Evolutionary conservation across 129 eudicot species (phyloP).

Genomic region (carrot (Daucus carota)): DNA sequence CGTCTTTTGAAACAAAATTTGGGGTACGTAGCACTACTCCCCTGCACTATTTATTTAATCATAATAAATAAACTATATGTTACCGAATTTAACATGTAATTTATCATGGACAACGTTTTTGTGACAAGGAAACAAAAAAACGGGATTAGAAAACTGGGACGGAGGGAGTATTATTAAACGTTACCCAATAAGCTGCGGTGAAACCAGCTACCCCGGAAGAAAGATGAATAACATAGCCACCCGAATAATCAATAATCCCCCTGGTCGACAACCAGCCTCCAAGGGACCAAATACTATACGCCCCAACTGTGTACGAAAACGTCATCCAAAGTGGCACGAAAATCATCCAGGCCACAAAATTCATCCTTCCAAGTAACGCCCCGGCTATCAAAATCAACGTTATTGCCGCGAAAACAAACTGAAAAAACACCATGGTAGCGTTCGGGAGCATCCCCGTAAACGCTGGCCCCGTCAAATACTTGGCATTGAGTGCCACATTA

Average conservation of each 20-base stretch:
- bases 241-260: slow-evolving; percentile 65
- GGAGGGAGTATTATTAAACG: too few species aligned
- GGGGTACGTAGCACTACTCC: too few species aligned
- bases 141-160: too few species aligned
- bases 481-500: slow-evolving; percentile 35
- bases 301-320: slow-evolving; percentile 57
- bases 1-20: too few species aligned
- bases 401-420: slow-evolving; percentile 73
- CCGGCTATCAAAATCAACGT: slow-evolving; percentile 70
- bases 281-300: slow-evolving; percentile 59
- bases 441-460: slow-evolving; percentile 51
- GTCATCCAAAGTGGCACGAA: slow-evolving; percentile 71
- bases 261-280: slow-evolving; percentile 46
- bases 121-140: too few species aligned
- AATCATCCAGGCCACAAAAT: slow-evolving; percentile 64
- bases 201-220: slow-evolving; percentile 77
- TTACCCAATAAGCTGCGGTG: slow-evolving; percentile 76
- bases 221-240: slow-evolving; percentile 75
- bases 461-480: slow-evolving; percentile 25
- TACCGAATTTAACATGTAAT: too few species aligned
- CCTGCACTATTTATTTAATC: too few species aligned
- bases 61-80: too few species aligned
- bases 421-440: slow-evolving; percentile 69
- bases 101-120: too few species aligned
- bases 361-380: slow-evolving; percentile 69